Evolutionary conservation across 371 early-diverging fungal species (phyloP).

Genomic region (Blakeslea trispora): DNA sequence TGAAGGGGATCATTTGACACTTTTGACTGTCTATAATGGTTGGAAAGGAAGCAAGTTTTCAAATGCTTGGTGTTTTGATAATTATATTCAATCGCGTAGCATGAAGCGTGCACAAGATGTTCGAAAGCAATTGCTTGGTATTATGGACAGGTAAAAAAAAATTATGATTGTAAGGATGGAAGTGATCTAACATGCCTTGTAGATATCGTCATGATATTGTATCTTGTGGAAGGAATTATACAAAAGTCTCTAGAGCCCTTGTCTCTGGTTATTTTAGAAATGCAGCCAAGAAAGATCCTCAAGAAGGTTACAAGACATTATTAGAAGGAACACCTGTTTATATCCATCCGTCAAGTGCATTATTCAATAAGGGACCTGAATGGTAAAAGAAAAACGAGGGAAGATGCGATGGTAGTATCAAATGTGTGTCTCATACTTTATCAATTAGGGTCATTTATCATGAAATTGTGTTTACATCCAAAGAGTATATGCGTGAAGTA

Average conservation of each 20-base stretch:
- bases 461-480: slow-evolving; percentile 95
- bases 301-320: slow-evolving; percentile 96
- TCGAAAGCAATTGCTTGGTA: slow-evolving; percentile 93
- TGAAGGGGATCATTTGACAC: slow-evolving; percentile 97
- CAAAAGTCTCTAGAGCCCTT: slow-evolving; percentile 86
- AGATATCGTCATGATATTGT: slow-evolving; percentile 91
- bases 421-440: neutral
- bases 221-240: slow-evolving; percentile 90
- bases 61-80: slow-evolving; percentile 96
- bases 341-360: slow-evolving; percentile 92
- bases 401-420: too few relatives aligned
- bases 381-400: slow-evolving; percentile 66
- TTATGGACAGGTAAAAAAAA: slow-evolving; percentile 92
- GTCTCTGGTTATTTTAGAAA: slow-evolving; percentile 95
- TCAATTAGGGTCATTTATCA: slow-evolving; percentile 90
- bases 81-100: slow-evolving; percentile 89
- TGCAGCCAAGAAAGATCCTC: slow-evolving; percentile 96
- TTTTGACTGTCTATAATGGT: slow-evolving; percentile 93
- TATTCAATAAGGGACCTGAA: slow-evolving; percentile 96
- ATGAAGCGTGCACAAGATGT: slow-evolving; percentile 92
- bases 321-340: slow-evolving; percentile 96
- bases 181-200: too few relatives aligned
- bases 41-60: slow-evolving; percentile 90
- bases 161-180: too few relatives aligned
- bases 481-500: slow-evolving; percentile 98